Conservation (phyloP, 169 alveolate species). For the Eimeria tenella region DNA sequence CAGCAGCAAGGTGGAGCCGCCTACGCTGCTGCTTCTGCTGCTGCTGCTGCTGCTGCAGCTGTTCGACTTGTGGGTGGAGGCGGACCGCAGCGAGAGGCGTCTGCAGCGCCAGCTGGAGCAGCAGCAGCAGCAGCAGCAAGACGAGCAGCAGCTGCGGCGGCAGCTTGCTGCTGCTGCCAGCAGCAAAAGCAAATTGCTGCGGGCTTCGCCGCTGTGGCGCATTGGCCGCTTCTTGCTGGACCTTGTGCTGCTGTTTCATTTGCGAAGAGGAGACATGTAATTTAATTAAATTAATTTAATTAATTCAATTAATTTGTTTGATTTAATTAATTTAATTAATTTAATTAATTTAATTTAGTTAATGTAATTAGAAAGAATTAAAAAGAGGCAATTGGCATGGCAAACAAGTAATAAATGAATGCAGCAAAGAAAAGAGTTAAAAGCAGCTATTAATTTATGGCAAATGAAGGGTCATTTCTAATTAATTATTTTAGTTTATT, state of each 20-base stretch:
- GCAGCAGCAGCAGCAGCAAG: slow-evolving; percentile 7
- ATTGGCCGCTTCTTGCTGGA: slow-evolving; percentile 4
- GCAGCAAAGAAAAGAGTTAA: no score
- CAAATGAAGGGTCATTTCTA: no score
- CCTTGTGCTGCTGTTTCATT: slow-evolving; percentile 11
- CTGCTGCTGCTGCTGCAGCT: slow-evolving; percentile 50
- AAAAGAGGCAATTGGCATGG: no score
- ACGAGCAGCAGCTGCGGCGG: neutral
- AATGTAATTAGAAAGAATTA: no score
- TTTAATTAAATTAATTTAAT: no score
- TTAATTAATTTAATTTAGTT: neutral
- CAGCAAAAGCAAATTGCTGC: slow-evolving; percentile 15
- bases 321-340: neutral
- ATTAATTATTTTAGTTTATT: no score
- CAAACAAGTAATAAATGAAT: no score
- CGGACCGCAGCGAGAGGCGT: slow-evolving; percentile 46
- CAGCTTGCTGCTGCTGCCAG: slow-evolving; percentile 12
- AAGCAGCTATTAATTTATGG: no score
- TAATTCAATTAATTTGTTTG: neutral
- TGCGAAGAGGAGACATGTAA: slow-evolving; percentile 25
- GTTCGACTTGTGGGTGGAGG: slow-evolving; percentile 25
- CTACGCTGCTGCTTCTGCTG: slow-evolving; percentile 17
- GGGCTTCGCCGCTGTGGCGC: slow-evolving; percentile 14
- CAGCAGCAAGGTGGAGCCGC: neutral
- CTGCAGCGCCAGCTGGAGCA: slow-evolving; percentile 28